These are phyloP conservation scores for Zygotorulaspora chibaensis DNA, from an alignment of 805 yeast species.

Conservation along the genomic window DNA sequence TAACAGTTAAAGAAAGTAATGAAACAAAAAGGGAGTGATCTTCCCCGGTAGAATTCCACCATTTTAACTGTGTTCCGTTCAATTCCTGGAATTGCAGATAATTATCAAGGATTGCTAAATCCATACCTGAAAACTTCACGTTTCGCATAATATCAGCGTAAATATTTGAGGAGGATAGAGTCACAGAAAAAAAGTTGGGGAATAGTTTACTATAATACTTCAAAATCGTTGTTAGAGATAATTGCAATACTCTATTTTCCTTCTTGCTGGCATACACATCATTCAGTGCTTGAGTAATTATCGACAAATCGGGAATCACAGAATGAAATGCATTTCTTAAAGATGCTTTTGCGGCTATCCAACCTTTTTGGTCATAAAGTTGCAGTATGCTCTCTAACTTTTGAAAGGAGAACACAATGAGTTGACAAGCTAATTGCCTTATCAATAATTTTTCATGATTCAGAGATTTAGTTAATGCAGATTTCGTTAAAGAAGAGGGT, in stretches of 20 bases:
- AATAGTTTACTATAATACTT: constrained; percentile 39
- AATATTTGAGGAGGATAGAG: constrained; percentile 35
- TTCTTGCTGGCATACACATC: constrained; percentile 38
- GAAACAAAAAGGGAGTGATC: constrained; percentile 63
- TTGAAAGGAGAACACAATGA: constrained; percentile 49
- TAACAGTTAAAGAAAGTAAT: constrained; percentile 49
- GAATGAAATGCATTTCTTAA: constrained; percentile 35
- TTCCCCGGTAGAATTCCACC: constrained; percentile 64
- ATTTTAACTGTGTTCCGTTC: constrained; percentile 53
- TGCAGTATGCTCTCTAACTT: constrained; percentile 46
- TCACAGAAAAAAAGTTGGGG: constrained; percentile 34
- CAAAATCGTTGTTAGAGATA: constrained; percentile 46
- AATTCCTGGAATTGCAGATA: constrained; percentile 59
- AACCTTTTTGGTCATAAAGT: constrained; percentile 38
- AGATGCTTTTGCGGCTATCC: constrained; percentile 37
- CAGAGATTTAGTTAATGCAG: constrained; percentile 56
- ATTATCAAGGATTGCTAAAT: constrained; percentile 53
- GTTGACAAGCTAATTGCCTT: constrained; percentile 59
- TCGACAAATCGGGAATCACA: constrained; percentile 47
- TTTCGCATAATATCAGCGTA: constrained; percentile 35
- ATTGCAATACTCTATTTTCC: constrained; percentile 43
- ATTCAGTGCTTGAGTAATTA: constrained; percentile 41
- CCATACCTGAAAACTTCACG: constrained; percentile 44
- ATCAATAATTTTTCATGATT: constrained; percentile 48
- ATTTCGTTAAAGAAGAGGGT: constrained; percentile 60